Evolutionary conservation across 73 alveolate genomes (phyloP), one percentile per base, ranked within the genome.

Genomic region (Tetrahymena elliotti): DNA sequence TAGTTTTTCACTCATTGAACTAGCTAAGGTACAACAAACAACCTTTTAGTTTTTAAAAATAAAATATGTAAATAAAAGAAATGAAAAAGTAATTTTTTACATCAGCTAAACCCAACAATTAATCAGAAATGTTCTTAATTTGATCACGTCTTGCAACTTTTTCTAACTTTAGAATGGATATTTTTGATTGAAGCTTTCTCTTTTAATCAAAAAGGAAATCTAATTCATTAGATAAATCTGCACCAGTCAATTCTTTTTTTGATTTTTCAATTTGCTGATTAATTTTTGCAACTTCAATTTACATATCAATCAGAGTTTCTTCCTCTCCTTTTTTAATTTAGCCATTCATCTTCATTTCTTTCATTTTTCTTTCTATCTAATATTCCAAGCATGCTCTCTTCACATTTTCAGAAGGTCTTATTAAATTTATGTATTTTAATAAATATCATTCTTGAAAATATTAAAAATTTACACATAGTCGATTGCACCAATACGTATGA

Each of bases 401-500:
- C 3, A 68, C 88, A 68, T 68, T 68, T 31, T 68, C 88, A 68
- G 88, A 27, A 6, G 88, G 88, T 47, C 82, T 47, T 1, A 47
- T 18, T 47, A 18, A 47, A 47, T 47, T 18, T 18, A 47, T 47
- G 20, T 18, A 12, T 1, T 5, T 8, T 47, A 47, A 8, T 15
- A 10, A 47, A 47, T 38, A 5, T 38, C 52, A 38, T 7, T 38
- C 52, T 38, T 15, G 1, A 41, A 41, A 22, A 1, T 2, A 4
- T 7, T 12, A 47, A 47, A 47, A 12, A 8, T 8, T 47, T 47
- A 47, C 95, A 84, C 96, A 38, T 94, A 94, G 53, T 94, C 96
- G 5, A 94, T 52, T 47, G 83, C 82, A 53, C 97, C 98, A 3
- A 96, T 47, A 92, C 98, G 38, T 15, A 96, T 83, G 35, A 96